Conservation (phyloP, 768 basidiomycete species). For the Asterophora parasitica region DNA sequence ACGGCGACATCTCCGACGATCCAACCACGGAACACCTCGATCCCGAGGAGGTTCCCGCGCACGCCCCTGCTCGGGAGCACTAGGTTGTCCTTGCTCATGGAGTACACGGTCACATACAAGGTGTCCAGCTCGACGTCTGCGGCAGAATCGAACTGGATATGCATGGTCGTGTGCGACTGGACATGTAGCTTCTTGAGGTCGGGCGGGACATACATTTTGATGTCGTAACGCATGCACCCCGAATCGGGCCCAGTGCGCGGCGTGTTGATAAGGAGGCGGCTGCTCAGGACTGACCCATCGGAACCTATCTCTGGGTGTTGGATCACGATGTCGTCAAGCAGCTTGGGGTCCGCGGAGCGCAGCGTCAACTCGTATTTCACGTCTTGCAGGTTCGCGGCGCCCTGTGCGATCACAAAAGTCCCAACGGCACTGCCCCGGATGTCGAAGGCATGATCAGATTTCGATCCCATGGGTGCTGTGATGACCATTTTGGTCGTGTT, state of each 20-base stretch:
- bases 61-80: slow-evolving; percentile 41
- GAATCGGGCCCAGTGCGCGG: slow-evolving; percentile 22
- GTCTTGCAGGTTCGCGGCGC: slow-evolving; percentile 33
- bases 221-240: slow-evolving; percentile 52
- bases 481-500: slow-evolving; percentile 33
- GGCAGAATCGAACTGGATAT: slow-evolving; percentile 45
- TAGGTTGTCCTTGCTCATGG: slow-evolving; percentile 34
- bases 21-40: slow-evolving; percentile 52
- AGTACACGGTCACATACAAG: slow-evolving; percentile 41
- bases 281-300: slow-evolving; percentile 25
- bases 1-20: slow-evolving; percentile 56
- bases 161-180: slow-evolving; percentile 36
- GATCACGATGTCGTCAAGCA: slow-evolving; percentile 36
- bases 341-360: slow-evolving; percentile 33
- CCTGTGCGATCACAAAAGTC: slow-evolving; percentile 45
- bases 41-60: slow-evolving; percentile 31
- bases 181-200: slow-evolving; percentile 45
- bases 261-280: slow-evolving; percentile 35
- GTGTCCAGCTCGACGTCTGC: slow-evolving; percentile 38
- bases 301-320: slow-evolving; percentile 30
- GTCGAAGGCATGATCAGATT: slow-evolving; percentile 42
- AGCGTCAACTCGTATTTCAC: slow-evolving; percentile 48
- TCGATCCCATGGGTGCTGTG: slow-evolving; percentile 29
- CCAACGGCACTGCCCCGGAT: slow-evolving; percentile 45
- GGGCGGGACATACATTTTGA: slow-evolving; percentile 46